A percentile compares a stretch with the other conserved stretches of the same genome.
These are phyloP conservation scores for Rubroshorea leprosula DNA, from an alignment of 345 rosid genomes.

Conservation along the genomic window DNA sequence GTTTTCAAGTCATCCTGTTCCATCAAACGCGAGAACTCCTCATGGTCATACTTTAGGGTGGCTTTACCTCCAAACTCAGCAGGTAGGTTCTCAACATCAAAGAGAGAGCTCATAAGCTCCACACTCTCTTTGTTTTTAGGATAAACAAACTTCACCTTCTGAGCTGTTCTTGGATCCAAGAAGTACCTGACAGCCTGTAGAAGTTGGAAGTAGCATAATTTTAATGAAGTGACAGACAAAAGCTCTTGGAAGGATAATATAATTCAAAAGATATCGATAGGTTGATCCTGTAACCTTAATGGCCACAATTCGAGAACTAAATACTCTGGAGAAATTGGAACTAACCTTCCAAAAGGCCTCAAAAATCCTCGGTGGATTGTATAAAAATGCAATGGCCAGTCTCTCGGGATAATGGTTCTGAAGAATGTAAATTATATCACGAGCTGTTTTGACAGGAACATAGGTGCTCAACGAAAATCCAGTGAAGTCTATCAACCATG, in stretches of 20 bases:
- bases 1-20: conserved; percentile 72
- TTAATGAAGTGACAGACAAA: no score
- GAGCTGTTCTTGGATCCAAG: conserved; percentile 60
- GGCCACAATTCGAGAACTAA: no score
- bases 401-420: conserved; percentile 94
- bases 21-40: conserved; percentile 77
- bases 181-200: conserved; percentile 64
- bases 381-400: conserved; percentile 68
- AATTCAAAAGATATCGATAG: no score
- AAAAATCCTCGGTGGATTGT: conserved; percentile 81
- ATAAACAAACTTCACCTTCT: conserved; percentile 84
- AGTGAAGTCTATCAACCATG: conserved; percentile 90
- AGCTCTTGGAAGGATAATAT: no score
- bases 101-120: conserved; percentile 58
- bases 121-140: conserved; percentile 62
- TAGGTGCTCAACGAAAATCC: conserved; percentile 61
- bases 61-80: conserved; percentile 78
- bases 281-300: no score
- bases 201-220: background rate
- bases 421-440: conserved; percentile 57
- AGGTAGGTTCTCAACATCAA: conserved; percentile 77
- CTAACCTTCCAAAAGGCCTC: conserved; percentile 86
- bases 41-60: conserved; percentile 64
- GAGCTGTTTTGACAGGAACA: conserved; percentile 50
- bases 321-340: background rate